These are phyloP conservation scores for Artemisia argyi DNA, from an alignment of 129 eudicot species.

Conservation along the genomic window DNA sequence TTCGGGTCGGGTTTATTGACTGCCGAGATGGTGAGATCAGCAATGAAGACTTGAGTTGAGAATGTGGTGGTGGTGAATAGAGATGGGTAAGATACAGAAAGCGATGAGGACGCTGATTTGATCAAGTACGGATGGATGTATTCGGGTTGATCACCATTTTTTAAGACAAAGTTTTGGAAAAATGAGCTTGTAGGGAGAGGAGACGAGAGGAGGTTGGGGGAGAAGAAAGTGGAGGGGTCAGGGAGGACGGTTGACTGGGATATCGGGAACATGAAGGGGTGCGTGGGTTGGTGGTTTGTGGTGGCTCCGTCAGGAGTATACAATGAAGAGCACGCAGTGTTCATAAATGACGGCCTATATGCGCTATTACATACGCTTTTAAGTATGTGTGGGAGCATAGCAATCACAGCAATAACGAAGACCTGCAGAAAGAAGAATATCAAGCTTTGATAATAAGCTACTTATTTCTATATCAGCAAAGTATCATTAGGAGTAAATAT, in stretches of 20 bases:
- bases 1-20: conserved; percentile 42
- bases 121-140: conserved; percentile 80
- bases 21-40: conserved; percentile 67
- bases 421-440: background rate
- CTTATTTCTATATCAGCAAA: background rate
- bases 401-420: background rate
- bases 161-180: conserved; percentile 79
- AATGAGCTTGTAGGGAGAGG: conserved; percentile 92
- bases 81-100: conserved; percentile 73
- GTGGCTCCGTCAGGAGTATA: background rate
- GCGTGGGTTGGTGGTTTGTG: conserved; percentile 34
- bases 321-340: conserved; percentile 1
- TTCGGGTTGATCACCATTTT: conserved; percentile 92
- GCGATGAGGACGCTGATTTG: conserved; percentile 56
- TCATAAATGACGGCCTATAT: background rate
- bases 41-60: conserved; percentile 56
- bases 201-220: conserved; percentile 59
- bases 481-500: too few species aligned
- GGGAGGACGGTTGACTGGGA: conserved; percentile 74
- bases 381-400: background rate
- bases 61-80: conserved; percentile 51
- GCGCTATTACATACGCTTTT: background rate
- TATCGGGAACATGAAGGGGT: conserved; percentile 64
- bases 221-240: conserved; percentile 69
- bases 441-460: background rate